Base-by-base conservation (phyloP, 2,329 filamentous ascomycete genomes). In the Aureobasidium sp. region DNA sequence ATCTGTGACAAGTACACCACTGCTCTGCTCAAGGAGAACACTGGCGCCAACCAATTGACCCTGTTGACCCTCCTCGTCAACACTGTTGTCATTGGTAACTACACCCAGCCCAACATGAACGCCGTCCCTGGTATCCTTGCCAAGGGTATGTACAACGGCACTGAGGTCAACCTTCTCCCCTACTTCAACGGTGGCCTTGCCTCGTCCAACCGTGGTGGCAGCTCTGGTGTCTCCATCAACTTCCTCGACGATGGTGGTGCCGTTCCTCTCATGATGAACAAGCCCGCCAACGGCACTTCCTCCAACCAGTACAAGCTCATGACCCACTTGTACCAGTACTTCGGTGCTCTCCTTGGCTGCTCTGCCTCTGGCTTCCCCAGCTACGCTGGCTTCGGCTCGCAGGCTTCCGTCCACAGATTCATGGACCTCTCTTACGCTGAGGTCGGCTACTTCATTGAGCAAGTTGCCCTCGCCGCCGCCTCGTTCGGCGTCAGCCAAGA, bases 1-100 rank as follows among this genome's bases (percentile, higher is more conserved):
- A 81, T 87, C 67, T 87, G 84, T 72, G 84, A 86, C 74, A 84
- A 85, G 72, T 87, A 87, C 73, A 85, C 84, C 37, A 83, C 76
- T 3, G 79, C 80, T n/a, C 71, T 86, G 12, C 75, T 86, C 60
- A 81, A 77, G 71, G 76, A 83, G 43, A 86, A 85, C 75, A 85
- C 80, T 41, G 81, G 81, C 20, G 78, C 75, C 34, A 86, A 84
- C 70, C 84, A 87, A 71, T 73, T 77, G 60, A 80, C 77, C 0
- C 74, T 86, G 2, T 67, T 87, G 67, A 83, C 79, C 1, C 73
- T 83, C 1, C 71, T 87, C 4, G 83, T 87, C 67, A 86, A 86
- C 72, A 86, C 83, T 7, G 84, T 81, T 24, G 82, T 86, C 64
- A 84, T 85, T 66, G 84, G 84, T n/a, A 71, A 71, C 65, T 67